Base-by-base conservation (phyloP, 2,329 filamentous ascomycete species). In the Colletotrichum brevisporum region DNA sequence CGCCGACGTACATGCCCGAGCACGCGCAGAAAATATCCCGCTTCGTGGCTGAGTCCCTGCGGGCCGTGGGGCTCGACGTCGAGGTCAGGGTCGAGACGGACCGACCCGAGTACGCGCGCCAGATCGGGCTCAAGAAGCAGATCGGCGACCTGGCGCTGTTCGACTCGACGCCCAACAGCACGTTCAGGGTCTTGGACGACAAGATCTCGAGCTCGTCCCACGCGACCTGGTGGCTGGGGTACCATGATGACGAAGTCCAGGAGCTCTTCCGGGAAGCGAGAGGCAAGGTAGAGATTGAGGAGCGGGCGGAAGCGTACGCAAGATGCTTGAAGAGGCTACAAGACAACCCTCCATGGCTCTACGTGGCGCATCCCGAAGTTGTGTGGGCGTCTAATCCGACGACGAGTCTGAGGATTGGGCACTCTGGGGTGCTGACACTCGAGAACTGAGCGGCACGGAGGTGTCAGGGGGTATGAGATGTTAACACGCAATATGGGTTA, bases 101-200 rank as follows among this genome's bases (percentile, higher is more conserved):
- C 24, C 51, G 63, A 2, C 63, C 63, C 12, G 63, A 52, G 6
- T 67, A 63, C 24, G 63, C 63, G 4, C 24, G 63, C 6, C 63
- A 63, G 21, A 63, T 67, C 5, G 63, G 63, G 5, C 43, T 67
- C 1, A 41, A 43, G 16, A 67, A 67, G 43, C 57, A 63, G 24
- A 67, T 67, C 2, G 63, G 57, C 16, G 39, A 41, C 15, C 8
- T 67, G 27, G 58, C 63, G 0, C 5, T 67, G 4, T 67, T 67
- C 15, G 63, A 63, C 10, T 63, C 63, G 0, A 67, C 63, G 2
- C 58, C 63, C 0, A 63, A 67, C 13, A 67, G 63, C 51, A 63
- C 63, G 0, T 62, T 67, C 21, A 54, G 63, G 12, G 63, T 67
- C 0, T 16, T 62, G 27, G 63, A 67, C 6, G 63, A 62, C 51